phyloP scores from a whole-genome alignment of 768 basidiomycete genomes.

The Mycena capillaripes region DNA sequence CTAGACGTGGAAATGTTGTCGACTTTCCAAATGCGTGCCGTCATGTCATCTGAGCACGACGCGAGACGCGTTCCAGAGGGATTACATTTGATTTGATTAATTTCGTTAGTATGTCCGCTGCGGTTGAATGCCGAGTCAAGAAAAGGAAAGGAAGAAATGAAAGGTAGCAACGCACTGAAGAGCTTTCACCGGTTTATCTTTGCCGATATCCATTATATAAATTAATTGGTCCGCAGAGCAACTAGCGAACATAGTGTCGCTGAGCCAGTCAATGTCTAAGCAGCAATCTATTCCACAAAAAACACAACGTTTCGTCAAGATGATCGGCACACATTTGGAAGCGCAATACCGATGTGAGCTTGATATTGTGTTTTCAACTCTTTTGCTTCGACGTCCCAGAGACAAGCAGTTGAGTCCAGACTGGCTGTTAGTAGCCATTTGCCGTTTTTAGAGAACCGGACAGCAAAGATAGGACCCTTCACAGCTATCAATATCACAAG shows the following conservation, averaged over 20 bases:
- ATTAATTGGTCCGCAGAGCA: constrained; percentile 80
- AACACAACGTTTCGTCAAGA: constrained; percentile 3
- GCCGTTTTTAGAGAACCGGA: constrained; percentile 81
- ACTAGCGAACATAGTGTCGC: constrained; percentile 77
- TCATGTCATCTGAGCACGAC: constrained; percentile 87
- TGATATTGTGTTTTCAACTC: constrained; percentile 73
- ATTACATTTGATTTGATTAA: constrained; percentile 84
- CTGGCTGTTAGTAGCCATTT: constrained; percentile 83
- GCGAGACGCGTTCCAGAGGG: constrained; percentile 76
- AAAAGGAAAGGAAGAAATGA: not conserved
- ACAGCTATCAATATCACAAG: constrained; percentile 47
- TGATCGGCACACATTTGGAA: not conserved
- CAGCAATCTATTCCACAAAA: constrained; percentile 69
- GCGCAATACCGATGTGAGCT: constrained; percentile 70
- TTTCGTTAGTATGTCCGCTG: constrained; percentile 82
- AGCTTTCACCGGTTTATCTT: constrained; percentile 68
- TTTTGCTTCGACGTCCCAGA: constrained; percentile 82
- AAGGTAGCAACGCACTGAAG: constrained; percentile 62
- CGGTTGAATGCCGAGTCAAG: constrained; percentile 16
- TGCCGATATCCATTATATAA: constrained; percentile 70
- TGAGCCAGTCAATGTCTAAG: constrained; percentile 86
- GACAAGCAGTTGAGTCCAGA: constrained; percentile 80
- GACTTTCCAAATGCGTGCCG: constrained; percentile 83
- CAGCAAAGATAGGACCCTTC: constrained; percentile 87
- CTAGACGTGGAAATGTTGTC: constrained; percentile 52